These are phyloP conservation scores for Prunus mongolica DNA, from an alignment of 306 rosid genomes.

Conservation along the genomic window DNA sequence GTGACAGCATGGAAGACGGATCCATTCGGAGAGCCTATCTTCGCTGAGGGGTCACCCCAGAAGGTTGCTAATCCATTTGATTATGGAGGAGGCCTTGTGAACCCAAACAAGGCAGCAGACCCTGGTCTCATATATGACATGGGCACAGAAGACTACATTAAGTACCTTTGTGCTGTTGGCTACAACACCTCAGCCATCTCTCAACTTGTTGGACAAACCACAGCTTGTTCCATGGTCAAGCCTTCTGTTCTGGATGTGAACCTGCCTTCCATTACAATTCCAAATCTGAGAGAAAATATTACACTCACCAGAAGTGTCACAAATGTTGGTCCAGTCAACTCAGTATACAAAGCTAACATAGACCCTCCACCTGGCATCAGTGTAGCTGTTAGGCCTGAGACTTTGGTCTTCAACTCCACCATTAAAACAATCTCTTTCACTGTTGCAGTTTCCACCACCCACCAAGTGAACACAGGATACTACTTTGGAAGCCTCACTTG, in stretches of 20 bases:
- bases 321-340: slow-evolving; percentile 30
- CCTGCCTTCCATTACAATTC: slow-evolving; percentile 46
- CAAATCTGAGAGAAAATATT: slow-evolving; percentile 24
- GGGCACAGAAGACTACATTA: slow-evolving; percentile 35
- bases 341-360: slow-evolving; percentile 26
- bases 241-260: slow-evolving; percentile 39
- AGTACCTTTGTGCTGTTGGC: slow-evolving; percentile 42
- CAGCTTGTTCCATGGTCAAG: slow-evolving; percentile 28
- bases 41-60: slow-evolving; percentile 40
- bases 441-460: slow-evolving; percentile 27
- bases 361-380: slow-evolving; percentile 32
- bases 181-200: slow-evolving; percentile 37
- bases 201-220: slow-evolving; percentile 15
- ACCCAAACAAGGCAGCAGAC: slow-evolving; percentile 41
- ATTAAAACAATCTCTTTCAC: slow-evolving; percentile 28
- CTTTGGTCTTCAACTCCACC: slow-evolving; percentile 30
- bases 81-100: slow-evolving; percentile 48
- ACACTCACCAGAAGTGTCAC: slow-evolving; percentile 40
- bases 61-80: slow-evolving; percentile 49
- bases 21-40: slow-evolving; percentile 35
- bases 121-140: slow-evolving; percentile 52
- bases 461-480: slow-evolving; percentile 27
- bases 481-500: slow-evolving; percentile 42
- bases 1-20: slow-evolving; percentile 34
- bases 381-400: slow-evolving; percentile 28